Conservation (phyloP, 2,329 filamentous ascomycete species). For the Diaporthe longicolla region DNA sequence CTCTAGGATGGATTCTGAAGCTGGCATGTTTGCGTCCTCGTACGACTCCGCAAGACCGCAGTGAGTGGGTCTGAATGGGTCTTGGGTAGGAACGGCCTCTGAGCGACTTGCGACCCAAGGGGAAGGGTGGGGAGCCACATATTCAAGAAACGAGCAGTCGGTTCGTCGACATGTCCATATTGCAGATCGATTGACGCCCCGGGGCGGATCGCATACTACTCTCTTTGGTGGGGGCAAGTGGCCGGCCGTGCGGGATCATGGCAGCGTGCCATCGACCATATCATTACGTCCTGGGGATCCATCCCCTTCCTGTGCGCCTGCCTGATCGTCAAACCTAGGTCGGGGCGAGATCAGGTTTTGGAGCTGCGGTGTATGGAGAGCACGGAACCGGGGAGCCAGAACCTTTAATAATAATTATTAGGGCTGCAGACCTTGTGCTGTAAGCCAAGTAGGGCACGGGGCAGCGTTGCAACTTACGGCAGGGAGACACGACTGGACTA, state of each 20-base stretch:
- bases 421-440: constrained; percentile 27
- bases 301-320: constrained; percentile 24
- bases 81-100: constrained; percentile 26
- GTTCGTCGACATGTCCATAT: constrained; percentile 5
- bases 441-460: constrained; percentile 25
- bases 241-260: constrained; percentile 7
- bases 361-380: constrained; percentile 8
- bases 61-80: constrained; percentile 15
- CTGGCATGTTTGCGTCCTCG: background rate
- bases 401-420: no score
- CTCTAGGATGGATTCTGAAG: background rate
- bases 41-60: constrained; percentile 9
- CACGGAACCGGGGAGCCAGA: constrained; percentile 1
- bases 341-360: constrained; percentile 32
- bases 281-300: background rate
- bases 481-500: constrained; percentile 9
- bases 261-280: constrained; percentile 10
- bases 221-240: constrained; percentile 12
- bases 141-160: background rate
- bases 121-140: background rate
- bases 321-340: constrained; percentile 23
- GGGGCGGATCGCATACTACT: constrained; percentile 17
- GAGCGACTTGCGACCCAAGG: constrained; percentile 15
- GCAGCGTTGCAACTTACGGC: constrained; percentile 31
- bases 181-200: constrained; percentile 25